Percentiles rank a stretch among this genome's conserved stretches.
Evolutionary conservation across 345 rosid species (phyloP).

Genomic region (Hibiscus syriacus): DNA sequence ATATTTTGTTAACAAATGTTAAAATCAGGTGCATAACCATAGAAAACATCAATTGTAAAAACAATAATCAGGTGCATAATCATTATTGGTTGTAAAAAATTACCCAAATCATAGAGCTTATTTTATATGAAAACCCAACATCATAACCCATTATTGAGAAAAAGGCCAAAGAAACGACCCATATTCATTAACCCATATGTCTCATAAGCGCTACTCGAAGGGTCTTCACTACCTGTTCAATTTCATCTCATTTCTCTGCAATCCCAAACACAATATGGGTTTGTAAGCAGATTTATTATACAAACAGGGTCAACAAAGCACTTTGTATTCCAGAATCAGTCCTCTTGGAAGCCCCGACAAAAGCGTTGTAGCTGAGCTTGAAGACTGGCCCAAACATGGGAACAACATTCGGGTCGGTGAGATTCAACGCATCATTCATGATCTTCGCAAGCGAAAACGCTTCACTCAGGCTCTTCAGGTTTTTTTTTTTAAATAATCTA

Average conservation of each 20-base stretch:
- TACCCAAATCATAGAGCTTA: not conserved
- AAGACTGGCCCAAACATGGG: conserved; percentile 57
- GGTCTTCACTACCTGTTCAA: not conserved
- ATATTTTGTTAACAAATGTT: too few species aligned
- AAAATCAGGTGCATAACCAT: too few species aligned
- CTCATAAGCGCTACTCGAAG: not conserved
- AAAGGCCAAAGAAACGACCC: not conserved
- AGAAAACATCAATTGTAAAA: too few species aligned
- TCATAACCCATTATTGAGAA: not conserved
- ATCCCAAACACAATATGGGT: conserved; percentile 22
- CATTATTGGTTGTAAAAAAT: too few species aligned
- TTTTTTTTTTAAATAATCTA: conserved; percentile 3
- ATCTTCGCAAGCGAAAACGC: conserved; percentile 72
- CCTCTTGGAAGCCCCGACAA: conserved; percentile 57
- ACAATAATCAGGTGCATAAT: too few species aligned
- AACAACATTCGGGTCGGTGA: conserved; percentile 60
- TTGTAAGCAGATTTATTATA: conserved; percentile 46
- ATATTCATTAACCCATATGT: not conserved
- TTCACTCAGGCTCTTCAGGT: conserved; percentile 85
- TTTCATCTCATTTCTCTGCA: not conserved
- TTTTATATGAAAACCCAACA: not conserved
- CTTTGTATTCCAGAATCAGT: conserved; percentile 68
- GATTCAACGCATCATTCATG: conserved; percentile 77
- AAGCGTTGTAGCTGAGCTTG: conserved; percentile 63
- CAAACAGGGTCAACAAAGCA: conserved; percentile 50